A percentile compares a stretch with the other conserved stretches of the same genome.
These are phyloP conservation scores for Tetrapisispora taiwanensis DNA, from an alignment of 805 yeast genomes.

Conservation along the genomic window DNA sequence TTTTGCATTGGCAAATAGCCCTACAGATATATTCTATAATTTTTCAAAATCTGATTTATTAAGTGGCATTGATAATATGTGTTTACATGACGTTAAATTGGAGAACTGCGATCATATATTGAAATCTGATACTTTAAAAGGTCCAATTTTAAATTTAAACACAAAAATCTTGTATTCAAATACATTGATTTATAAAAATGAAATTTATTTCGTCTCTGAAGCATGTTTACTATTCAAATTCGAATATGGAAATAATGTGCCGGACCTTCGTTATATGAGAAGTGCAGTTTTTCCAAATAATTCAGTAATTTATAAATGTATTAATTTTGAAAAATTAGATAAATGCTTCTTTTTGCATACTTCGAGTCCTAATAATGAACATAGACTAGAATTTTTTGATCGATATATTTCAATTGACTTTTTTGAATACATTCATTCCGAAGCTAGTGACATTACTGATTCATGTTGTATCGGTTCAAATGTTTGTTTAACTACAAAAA, in stretches of 20 bases:
- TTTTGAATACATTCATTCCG: neutral
- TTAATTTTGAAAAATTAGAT: neutral
- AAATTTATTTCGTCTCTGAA: neutral
- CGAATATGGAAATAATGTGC: neutral
- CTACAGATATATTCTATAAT: neutral
- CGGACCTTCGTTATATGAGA: neutral
- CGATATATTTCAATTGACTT: neutral
- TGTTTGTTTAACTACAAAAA: neutral
- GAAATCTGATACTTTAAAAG: neutral
- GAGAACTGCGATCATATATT: too few species aligned
- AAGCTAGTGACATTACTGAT: neutral
- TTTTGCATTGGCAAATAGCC: neutral
- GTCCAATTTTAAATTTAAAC: neutral
- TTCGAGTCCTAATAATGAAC: neutral
- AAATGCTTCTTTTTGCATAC: neutral
- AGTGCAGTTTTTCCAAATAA: neutral
- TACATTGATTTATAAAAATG: neutral
- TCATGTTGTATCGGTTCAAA: neutral
- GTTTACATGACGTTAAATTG: neutral
- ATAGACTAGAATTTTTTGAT: neutral
- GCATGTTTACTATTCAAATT: neutral
- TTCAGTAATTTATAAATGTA: neutral
- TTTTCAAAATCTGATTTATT: neutral
- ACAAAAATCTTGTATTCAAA: neutral
- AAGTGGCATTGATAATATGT: neutral